Percentiles rank a stretch among this genome's conserved stretches.
Evolutionary conservation across 2,329 filamentous ascomycete genomes (phyloP).

Genomic region (Ceratocystis variospora): DNA sequence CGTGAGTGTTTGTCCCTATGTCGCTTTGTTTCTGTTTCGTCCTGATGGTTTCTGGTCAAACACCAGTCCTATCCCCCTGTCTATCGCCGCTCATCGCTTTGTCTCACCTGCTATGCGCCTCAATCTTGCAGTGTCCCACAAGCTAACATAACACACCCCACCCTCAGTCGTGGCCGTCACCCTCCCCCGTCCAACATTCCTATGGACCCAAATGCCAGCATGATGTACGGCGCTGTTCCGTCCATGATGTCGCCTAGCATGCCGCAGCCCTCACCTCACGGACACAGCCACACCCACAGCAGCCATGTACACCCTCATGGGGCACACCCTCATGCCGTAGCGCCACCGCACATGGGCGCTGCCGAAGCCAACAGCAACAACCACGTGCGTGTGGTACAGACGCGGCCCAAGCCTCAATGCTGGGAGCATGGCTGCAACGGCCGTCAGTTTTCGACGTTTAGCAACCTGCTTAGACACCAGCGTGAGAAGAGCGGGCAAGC

Average conservation of each 20-base stretch:
- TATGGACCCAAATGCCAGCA: conserved; percentile 15
- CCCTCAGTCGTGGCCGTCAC: conserved; percentile 20
- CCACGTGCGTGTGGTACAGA: conserved; percentile 56
- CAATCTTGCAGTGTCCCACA: conserved; percentile 30
- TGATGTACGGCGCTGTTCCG: conserved; percentile 18
- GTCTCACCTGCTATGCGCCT: conserved; percentile 20
- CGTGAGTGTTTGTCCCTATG: conserved; percentile 29
- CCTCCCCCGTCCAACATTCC: conserved; percentile 10
- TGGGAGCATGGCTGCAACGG: conserved; percentile 97
- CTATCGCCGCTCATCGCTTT: not conserved
- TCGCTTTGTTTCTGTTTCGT: not conserved
- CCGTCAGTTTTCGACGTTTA: conserved; percentile 89
- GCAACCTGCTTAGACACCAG: conserved; percentile 83
- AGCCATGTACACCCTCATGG: conserved; percentile 25
- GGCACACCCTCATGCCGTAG: conserved; percentile 11
- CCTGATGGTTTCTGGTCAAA: not conserved
- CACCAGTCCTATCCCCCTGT: too few relatives aligned
- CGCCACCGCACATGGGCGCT: conserved; percentile 14
- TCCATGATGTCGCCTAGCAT: conserved; percentile 19
- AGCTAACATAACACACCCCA: conserved; percentile 14
- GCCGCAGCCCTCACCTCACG: conserved; percentile 15
- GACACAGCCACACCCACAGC: conserved; percentile 24
- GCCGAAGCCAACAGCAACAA: conserved; percentile 22
- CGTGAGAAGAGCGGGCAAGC: conserved; percentile 88
- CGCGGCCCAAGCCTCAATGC: conserved; percentile 82